Conservation (phyloP, 768 basidiomycete genomes). For the Dacryopinax spathularia region DNA sequence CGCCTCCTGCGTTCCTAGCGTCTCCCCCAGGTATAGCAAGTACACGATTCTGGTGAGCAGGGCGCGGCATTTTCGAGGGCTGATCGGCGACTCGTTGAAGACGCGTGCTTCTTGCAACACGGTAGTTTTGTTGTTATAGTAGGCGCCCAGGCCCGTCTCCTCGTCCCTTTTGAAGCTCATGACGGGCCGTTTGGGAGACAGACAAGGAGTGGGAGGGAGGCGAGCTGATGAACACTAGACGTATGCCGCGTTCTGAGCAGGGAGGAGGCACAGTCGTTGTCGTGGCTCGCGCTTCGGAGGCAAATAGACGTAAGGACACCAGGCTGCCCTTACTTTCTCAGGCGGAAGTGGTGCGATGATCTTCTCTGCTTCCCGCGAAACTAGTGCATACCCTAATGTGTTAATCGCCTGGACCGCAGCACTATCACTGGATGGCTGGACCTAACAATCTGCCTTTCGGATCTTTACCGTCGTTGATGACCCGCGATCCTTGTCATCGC, state of each 20-base stretch:
- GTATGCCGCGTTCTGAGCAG: slow-evolving; percentile 1
- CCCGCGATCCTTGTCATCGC: no score
- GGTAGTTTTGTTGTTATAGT: slow-evolving; percentile 94
- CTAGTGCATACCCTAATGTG: no score
- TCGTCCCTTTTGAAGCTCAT: slow-evolving; percentile 93
- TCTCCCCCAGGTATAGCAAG: slow-evolving; percentile 91
- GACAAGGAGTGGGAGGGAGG: not conserved
- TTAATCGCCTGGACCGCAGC: no score
- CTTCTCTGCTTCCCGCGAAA: no score
- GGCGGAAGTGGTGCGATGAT: no score
- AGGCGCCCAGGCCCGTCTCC: slow-evolving; percentile 75
- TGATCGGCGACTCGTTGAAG: slow-evolving; percentile 99
- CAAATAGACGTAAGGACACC: not conserved
- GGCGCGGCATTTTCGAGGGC: slow-evolving; percentile 90
- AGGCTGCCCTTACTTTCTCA: not conserved
- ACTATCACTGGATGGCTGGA: not conserved
- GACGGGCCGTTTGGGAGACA: slow-evolving; percentile 16
- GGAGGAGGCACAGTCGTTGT: not conserved
- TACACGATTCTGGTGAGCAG: slow-evolving; percentile 94
- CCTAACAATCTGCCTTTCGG: not conserved
- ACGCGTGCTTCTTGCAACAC: slow-evolving; percentile 96
- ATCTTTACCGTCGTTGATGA: no score
- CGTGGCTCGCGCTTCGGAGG: not conserved
- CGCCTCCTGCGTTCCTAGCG: slow-evolving; percentile 86
- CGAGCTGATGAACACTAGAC: not conserved